Conservation (phyloP, 73 alveolate genomes). For the Paramecium sexaurelia region DNA sequence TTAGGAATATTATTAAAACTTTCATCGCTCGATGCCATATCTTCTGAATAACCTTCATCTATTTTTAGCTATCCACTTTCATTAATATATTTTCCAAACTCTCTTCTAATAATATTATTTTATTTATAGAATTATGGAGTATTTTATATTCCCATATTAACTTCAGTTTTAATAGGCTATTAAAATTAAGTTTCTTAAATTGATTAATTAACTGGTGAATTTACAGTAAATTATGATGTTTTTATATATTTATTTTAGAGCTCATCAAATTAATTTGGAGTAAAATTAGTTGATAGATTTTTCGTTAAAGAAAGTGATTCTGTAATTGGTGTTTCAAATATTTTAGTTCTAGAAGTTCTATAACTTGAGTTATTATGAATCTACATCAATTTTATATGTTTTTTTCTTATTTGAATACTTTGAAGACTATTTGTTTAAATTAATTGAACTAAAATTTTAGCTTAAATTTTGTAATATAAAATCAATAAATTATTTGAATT, state of each 20-base stretch:
- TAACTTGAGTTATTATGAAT: not conserved
- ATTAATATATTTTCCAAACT: not conserved
- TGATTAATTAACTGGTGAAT: not conserved
- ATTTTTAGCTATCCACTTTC: not conserved
- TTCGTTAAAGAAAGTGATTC: not conserved
- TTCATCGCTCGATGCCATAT: not conserved
- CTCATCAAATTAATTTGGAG: not conserved
- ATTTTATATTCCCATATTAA: not conserved
- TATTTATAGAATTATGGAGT: not conserved
- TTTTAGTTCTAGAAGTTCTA: not conserved
- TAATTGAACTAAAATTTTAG: not conserved
- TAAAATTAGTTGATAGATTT: not conserved
- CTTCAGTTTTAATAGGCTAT: not conserved
- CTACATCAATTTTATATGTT: not conserved
- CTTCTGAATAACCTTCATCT: not conserved
- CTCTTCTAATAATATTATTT: not conserved
- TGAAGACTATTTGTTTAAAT: too few species aligned
- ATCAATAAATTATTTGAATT: conserved; percentile 4
- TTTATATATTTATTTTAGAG: not conserved
- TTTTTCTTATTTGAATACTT: too few species aligned
- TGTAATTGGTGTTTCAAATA: not conserved
- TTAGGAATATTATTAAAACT: not conserved
- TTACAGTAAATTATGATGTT: not conserved
- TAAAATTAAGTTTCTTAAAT: not conserved
- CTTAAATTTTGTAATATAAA: not conserved